phyloP scores from a whole-genome alignment of 2,329 filamentous ascomycete species.

The Cercospora sp. region DNA sequence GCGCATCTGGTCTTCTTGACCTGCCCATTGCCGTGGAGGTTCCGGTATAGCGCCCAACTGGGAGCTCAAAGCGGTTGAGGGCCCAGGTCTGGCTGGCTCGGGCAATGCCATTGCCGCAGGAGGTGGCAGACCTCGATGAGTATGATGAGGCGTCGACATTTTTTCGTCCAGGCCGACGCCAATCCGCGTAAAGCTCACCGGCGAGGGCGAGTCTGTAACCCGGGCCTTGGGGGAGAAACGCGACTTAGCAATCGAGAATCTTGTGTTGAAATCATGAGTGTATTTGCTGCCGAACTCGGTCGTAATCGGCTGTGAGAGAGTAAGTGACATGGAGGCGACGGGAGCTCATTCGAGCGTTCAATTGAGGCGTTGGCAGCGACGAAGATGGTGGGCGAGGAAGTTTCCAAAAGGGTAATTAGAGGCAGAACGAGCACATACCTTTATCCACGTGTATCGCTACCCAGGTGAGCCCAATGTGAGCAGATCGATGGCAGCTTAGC shows the following conservation, averaged over 20 bases:
- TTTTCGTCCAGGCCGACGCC: constrained; percentile 40
- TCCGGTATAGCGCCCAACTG: constrained; percentile 43
- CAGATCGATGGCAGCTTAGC: constrained; percentile 23
- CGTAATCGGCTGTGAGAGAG: constrained; percentile 51
- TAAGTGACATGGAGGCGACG: constrained; percentile 50
- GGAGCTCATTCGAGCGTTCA: constrained; percentile 19
- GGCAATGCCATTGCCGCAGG: constrained; percentile 55
- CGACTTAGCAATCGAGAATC: constrained; percentile 42
- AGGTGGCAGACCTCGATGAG: constrained; percentile 56
- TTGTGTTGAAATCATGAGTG: constrained; percentile 51
- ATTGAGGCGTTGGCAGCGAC: constrained; percentile 15
- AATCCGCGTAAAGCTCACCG: constrained; percentile 44
- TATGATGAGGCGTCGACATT: constrained; percentile 55
- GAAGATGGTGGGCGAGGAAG: not conserved
- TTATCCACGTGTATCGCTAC: constrained; percentile 14
- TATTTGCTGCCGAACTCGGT: constrained; percentile 50
- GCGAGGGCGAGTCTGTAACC: constrained; percentile 38
- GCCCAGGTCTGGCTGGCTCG: constrained; percentile 46
- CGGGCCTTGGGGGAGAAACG: constrained; percentile 45
- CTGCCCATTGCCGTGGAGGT: constrained; percentile 51
- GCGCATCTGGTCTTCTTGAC: constrained; percentile 53
- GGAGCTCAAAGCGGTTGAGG: constrained; percentile 42
- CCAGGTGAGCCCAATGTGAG: constrained; percentile 21
- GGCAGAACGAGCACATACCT: constrained; percentile 9
- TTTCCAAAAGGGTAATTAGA: not conserved